These are phyloP conservation scores for Aspergillus arachidicola DNA, from an alignment of 2,329 filamentous ascomycete genomes.

Conservation along the genomic window DNA sequence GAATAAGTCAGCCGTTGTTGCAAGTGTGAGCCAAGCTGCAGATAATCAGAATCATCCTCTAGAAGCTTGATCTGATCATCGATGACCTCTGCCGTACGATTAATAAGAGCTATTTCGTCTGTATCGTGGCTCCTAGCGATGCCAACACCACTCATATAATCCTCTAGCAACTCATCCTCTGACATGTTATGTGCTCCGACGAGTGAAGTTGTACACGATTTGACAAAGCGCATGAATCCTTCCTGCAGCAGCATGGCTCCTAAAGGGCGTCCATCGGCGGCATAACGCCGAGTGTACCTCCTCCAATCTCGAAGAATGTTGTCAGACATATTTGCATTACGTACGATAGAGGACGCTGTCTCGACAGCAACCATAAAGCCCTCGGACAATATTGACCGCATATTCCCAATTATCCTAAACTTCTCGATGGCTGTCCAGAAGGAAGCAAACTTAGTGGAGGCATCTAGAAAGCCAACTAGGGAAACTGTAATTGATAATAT, in stretches of 20 bases:
- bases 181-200: slow-evolving; percentile 63
- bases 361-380: slow-evolving; percentile 84
- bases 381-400: slow-evolving; percentile 77
- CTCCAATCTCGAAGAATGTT: slow-evolving; percentile 80
- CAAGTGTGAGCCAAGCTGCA: slow-evolving; percentile 79
- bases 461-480: slow-evolving; percentile 86
- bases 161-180: slow-evolving; percentile 69
- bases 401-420: slow-evolving; percentile 69
- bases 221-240: slow-evolving; percentile 82
- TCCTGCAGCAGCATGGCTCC: slow-evolving; percentile 90
- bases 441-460: slow-evolving; percentile 72
- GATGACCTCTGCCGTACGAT: slow-evolving; percentile 70
- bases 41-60: slow-evolving; percentile 87
- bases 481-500: slow-evolving; percentile 79
- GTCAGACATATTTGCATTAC: slow-evolving; percentile 72
- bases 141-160: slow-evolving; percentile 65
- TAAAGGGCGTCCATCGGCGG: slow-evolving; percentile 74
- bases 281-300: slow-evolving; percentile 80
- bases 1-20: slow-evolving; percentile 85
- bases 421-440: slow-evolving; percentile 81
- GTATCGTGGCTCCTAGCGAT: slow-evolving; percentile 45
- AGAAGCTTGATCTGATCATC: slow-evolving; percentile 82
- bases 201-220: slow-evolving; percentile 74
- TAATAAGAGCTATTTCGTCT: slow-evolving; percentile 49
- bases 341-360: slow-evolving; percentile 85